These are phyloP conservation scores for Amanita exitialis DNA, from an alignment of 768 basidiomycete species.

Conservation along the genomic window DNA sequence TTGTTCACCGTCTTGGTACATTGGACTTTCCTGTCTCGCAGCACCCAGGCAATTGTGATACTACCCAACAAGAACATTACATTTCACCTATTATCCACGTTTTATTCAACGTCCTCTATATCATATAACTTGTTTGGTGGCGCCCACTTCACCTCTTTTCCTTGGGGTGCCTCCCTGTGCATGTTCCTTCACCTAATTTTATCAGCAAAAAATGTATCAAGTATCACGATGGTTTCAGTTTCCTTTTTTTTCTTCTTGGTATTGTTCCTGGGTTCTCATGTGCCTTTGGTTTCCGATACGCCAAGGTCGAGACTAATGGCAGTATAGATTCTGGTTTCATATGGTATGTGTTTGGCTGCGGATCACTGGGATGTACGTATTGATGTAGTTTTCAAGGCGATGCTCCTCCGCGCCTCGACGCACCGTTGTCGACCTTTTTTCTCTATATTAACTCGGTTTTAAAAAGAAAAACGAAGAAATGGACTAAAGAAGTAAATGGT, in stretches of 20 bases:
- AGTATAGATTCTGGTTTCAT: background rate
- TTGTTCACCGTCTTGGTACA: constrained; percentile 2
- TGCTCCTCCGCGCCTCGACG: background rate
- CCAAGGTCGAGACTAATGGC: background rate
- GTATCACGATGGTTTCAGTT: constrained; percentile 5
- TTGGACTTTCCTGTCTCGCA: background rate
- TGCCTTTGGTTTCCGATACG: background rate
- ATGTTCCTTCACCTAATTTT: constrained; percentile 3
- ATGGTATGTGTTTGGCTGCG: background rate
- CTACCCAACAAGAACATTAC: constrained; percentile 6
- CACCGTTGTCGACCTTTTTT: background rate
- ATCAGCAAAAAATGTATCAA: constrained; percentile 6
- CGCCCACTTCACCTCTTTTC: background rate
- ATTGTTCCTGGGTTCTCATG: background rate
- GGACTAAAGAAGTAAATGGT: constrained; percentile 3
- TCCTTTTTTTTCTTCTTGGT: background rate
- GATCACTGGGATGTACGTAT: background rate
- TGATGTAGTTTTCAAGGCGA: background rate
- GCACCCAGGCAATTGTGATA: constrained; percentile 5
- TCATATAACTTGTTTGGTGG: constrained; percentile 1
- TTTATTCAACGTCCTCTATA: constrained; percentile 1
- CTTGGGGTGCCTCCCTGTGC: background rate
- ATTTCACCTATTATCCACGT: constrained; percentile 3
- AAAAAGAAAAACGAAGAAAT: background rate
- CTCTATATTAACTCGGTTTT: background rate